A percentile compares a stretch with the other conserved stretches of the same genome.
These are phyloP conservation scores for Strobilomyces confusus DNA, from an alignment of 768 basidiomycete genomes.

Conservation along the genomic window DNA sequence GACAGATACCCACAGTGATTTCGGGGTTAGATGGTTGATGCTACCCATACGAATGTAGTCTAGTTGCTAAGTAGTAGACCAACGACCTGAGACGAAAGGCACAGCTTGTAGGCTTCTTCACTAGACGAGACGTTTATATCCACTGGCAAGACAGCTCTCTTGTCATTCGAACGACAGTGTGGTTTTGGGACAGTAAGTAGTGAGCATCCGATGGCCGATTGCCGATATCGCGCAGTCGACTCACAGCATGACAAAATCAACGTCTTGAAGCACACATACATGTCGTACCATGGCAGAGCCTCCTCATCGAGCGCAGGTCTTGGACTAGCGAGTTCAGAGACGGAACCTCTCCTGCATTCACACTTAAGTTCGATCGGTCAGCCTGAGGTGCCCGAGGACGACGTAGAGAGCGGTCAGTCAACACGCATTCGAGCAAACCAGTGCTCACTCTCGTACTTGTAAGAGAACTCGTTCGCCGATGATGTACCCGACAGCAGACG, in stretches of 20 bases:
- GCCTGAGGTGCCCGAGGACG: neutral
- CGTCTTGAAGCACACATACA: slow-evolving; percentile 36
- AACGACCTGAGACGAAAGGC: too few species aligned
- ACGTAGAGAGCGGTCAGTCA: slow-evolving; percentile 16
- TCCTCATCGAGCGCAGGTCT: neutral
- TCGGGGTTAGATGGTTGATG: too few species aligned
- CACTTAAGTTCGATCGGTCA: neutral
- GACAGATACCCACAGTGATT: slow-evolving; percentile 32
- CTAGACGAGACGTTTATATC: too few species aligned
- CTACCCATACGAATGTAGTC: too few species aligned
- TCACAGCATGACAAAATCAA: too few species aligned
- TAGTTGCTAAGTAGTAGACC: neutral
- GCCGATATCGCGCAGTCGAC: too few species aligned
- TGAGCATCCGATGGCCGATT: too few species aligned
- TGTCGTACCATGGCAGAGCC: neutral
- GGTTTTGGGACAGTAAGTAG: too few species aligned
- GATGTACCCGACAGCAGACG: slow-evolving; percentile 47
- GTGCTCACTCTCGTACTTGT: neutral
- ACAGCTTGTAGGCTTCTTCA: too few species aligned
- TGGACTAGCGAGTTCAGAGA: slow-evolving; percentile 7
- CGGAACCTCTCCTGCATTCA: slow-evolving; percentile 19
- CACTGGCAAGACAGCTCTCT: too few species aligned
- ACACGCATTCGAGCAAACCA: too few species aligned
- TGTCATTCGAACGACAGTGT: too few species aligned
- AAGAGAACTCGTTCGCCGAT: slow-evolving; percentile 31